Conservation (phyloP, 345 rosid genomes). For the Rhodamnia argentea region DNA sequence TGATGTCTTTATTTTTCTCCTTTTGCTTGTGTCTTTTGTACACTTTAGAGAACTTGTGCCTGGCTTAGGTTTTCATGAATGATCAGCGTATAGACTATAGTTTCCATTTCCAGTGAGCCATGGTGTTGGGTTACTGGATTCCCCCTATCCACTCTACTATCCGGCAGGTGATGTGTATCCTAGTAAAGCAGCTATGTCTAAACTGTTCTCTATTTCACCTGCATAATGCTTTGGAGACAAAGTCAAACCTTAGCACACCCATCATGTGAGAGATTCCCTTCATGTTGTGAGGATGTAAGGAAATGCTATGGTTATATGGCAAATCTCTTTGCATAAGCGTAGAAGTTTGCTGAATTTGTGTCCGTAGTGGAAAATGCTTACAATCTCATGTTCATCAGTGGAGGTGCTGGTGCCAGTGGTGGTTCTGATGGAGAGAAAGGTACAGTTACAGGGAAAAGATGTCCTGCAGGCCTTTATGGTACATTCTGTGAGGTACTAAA, state of each 20-base stretch:
- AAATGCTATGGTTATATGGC: background rate
- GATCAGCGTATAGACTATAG: background rate
- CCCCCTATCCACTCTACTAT: background rate
- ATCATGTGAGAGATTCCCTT: background rate
- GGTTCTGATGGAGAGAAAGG: conserved; percentile 78
- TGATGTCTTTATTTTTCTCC: background rate
- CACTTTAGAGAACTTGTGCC: background rate
- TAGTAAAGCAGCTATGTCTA: background rate
- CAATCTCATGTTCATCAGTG: conserved; percentile 29
- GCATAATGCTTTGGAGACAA: background rate
- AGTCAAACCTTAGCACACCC: background rate
- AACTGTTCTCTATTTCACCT: background rate
- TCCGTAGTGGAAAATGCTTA: background rate
- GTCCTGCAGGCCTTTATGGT: conserved; percentile 92
- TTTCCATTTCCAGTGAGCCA: background rate
- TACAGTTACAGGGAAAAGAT: conserved; percentile 78
- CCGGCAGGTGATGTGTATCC: background rate
- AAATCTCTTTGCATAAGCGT: background rate
- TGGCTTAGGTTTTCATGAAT: background rate
- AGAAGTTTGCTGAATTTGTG: background rate
- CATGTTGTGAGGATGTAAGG: background rate
- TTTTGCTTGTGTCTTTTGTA: background rate
- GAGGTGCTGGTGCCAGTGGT: conserved; percentile 80
- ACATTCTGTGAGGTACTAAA: conserved; percentile 73
- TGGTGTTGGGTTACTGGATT: background rate